Evolutionary conservation across 495 filamentous ascomycete genomes (phyloP), one percentile per base, ranked within the genome.

Genomic region (Achaetomiella virescens): DNA sequence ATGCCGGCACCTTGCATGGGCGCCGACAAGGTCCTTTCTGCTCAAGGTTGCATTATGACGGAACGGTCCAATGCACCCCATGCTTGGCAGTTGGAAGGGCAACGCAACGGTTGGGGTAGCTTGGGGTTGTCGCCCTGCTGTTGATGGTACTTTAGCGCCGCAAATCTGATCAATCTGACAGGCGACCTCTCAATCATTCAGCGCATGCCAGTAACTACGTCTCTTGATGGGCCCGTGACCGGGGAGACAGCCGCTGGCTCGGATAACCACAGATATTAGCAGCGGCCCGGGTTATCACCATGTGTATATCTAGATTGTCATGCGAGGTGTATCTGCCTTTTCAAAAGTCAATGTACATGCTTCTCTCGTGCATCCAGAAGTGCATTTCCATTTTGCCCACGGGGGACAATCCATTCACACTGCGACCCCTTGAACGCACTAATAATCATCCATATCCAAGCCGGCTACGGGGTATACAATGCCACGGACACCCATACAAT

Each of bases 301-400:
- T 45, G 36, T 59, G 8, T 63, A 48, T 50, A 52, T 56, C 46
- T 49, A 66, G 51, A 68, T 64, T 64, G 61, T n/a, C n/a, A n/a
- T n/a, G n/a, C n/a, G n/a, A n/a, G n/a, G n/a, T n/a, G n/a, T n/a
- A n/a, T n/a, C n/a, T n/a, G n/a, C n/a, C n/a, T n/a, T n/a, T n/a
- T n/a, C n/a, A n/a, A n/a, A n/a, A n/a, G n/a, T n/a, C n/a, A n/a
- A n/a, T n/a, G n/a, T n/a, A n/a, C n/a, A n/a, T n/a, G n/a, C n/a
- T n/a, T n/a, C n/a, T n/a, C n/a, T n/a, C n/a, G n/a, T n/a, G n/a
- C n/a, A n/a, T n/a, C n/a, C n/a, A n/a, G n/a, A n/a, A n/a, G n/a
- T n/a, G n/a, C n/a, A n/a, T n/a, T n/a, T n/a, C n/a, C n/a, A n/a
- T n/a, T n/a, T n/a, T n/a, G n/a, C n/a, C n/a, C n/a, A n/a, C n/a